phyloP scores from a whole-genome alignment of 2,329 filamentous ascomycete genomes.

The Pezicula carpinea region DNA sequence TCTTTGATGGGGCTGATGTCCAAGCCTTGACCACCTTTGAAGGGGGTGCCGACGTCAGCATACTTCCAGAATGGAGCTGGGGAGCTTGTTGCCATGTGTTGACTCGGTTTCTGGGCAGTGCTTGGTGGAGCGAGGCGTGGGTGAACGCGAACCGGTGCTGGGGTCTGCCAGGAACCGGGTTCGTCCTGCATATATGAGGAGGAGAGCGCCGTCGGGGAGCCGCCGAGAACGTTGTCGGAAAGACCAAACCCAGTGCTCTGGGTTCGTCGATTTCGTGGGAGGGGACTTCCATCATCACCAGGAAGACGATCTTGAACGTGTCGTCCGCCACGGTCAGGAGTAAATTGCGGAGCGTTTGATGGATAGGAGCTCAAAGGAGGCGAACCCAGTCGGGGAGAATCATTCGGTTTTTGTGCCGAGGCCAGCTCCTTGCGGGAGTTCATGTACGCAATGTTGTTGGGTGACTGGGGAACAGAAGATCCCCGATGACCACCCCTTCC shows the following conservation, averaged over 20 bases:
- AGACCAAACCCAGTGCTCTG: conserved; percentile 40
- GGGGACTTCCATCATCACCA: conserved; percentile 56
- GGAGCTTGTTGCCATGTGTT: conserved; percentile 81
- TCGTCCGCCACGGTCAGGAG: conserved; percentile 50
- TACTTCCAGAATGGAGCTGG: conserved; percentile 89
- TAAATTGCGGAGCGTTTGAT: conserved; percentile 42
- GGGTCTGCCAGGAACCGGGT: conserved; percentile 60
- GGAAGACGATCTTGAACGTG: conserved; percentile 23
- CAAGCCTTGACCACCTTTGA: conserved; percentile 47
- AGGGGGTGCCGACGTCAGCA: conserved; percentile 71
- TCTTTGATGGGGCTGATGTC: conserved; percentile 56
- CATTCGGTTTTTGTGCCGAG: conserved; percentile 53
- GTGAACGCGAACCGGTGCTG: conserved; percentile 67
- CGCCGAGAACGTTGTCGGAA: conserved; percentile 47
- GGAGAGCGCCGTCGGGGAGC: conserved; percentile 53
- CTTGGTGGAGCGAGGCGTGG: conserved; percentile 74
- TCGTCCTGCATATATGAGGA: conserved; percentile 61
- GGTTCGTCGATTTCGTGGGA: conserved; percentile 50
- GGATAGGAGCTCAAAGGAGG: conserved; percentile 48
- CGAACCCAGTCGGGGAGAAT: conserved; percentile 47
- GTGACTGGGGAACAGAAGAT: conserved; percentile 67
- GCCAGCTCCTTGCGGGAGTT: conserved; percentile 55
- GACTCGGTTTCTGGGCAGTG: conserved; percentile 74
- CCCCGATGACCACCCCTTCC: conserved; percentile 61
- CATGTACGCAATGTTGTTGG: conserved; percentile 51